Percentiles rank a stretch among this genome's conserved stretches.
phyloP scores from a whole-genome alignment of 768 basidiomycete species.

The Lepiota venenata region DNA sequence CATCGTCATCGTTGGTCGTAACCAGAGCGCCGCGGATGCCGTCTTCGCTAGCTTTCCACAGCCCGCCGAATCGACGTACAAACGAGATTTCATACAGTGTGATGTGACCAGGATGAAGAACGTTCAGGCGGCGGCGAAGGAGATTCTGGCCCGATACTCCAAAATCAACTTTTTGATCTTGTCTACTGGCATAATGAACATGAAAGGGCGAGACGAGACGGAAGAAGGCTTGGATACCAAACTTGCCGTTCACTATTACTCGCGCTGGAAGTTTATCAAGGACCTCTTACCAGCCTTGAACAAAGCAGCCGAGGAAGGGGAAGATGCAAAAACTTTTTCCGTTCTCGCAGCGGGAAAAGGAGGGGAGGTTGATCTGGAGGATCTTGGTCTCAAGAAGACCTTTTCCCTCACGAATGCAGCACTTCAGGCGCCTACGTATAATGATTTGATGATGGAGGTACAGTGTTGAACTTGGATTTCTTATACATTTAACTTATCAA shows the following conservation, averaged over 20 bases:
- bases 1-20: slow-evolving; percentile 43
- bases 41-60: slow-evolving; percentile 34
- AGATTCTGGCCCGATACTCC: slow-evolving; percentile 30
- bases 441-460: slow-evolving; percentile 53
- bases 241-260: slow-evolving; percentile 45
- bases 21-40: slow-evolving; percentile 34
- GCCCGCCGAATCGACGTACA: slow-evolving; percentile 17
- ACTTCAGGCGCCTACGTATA: slow-evolving; percentile 38
- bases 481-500: background rate
- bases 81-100: slow-evolving; percentile 42
- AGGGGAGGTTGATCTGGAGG: slow-evolving; percentile 36
- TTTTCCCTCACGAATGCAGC: slow-evolving; percentile 34
- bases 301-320: slow-evolving; percentile 41
- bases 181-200: slow-evolving; percentile 38
- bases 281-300: slow-evolving; percentile 41
- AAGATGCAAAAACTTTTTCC: slow-evolving; percentile 51
- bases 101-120: slow-evolving; percentile 45
- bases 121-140: slow-evolving; percentile 28
- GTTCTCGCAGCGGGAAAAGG: slow-evolving; percentile 37
- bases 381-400: slow-evolving; percentile 47
- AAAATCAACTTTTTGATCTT: slow-evolving; percentile 52
- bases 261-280: slow-evolving; percentile 45
- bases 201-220: slow-evolving; percentile 31
- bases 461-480: slow-evolving; percentile 7
- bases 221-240: slow-evolving; percentile 32